Percentiles rank a stretch among this genome's conserved stretches.
These are phyloP conservation scores for Xylariaceae sp. DNA, from an alignment of 2,329 filamentous ascomycete genomes.

Conservation along the genomic window DNA sequence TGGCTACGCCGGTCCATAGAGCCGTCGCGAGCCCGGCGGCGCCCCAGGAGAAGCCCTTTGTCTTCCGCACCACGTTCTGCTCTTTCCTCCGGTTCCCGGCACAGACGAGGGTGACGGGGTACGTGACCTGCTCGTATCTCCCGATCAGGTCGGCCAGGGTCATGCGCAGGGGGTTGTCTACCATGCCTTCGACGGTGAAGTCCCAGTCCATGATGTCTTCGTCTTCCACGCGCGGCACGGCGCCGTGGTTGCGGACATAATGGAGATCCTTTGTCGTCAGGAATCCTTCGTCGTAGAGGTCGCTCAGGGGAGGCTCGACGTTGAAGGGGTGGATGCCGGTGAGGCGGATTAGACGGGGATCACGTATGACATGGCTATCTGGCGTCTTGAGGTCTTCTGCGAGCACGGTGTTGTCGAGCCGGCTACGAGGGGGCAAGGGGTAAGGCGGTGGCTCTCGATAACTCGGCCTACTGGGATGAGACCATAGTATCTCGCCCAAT, in stretches of 20 bases:
- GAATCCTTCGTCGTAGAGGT: constrained; percentile 74
- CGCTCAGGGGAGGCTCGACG: constrained; percentile 74
- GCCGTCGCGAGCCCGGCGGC: constrained; percentile 81
- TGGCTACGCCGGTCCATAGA: constrained; percentile 76
- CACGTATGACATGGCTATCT: constrained; percentile 73
- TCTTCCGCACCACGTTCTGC: constrained; percentile 84
- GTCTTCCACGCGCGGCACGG: constrained; percentile 70
- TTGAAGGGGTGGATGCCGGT: constrained; percentile 92
- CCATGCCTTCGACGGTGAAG: constrained; percentile 76
- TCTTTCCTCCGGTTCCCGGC: constrained; percentile 90
- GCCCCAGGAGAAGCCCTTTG: constrained; percentile 93
- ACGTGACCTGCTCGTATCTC: constrained; percentile 75
- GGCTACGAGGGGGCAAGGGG: constrained; percentile 63
- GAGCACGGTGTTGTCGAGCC: constrained; percentile 54
- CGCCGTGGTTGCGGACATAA: constrained; percentile 87
- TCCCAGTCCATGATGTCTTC: constrained; percentile 72
- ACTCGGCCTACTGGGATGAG: constrained; percentile 18
- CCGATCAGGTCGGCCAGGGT: constrained; percentile 66
- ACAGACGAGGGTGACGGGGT: constrained; percentile 83
- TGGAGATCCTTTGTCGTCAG: constrained; percentile 82
- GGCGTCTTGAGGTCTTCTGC: constrained; percentile 77
- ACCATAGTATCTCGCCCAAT: constrained; percentile 20
- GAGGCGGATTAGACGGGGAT: constrained; percentile 74
- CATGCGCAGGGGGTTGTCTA: constrained; percentile 68
- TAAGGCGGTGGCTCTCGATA: constrained; percentile 36